Evolutionary conservation across 2,329 filamentous ascomycete genomes (phyloP).

Genomic region (Aciculosporium take): DNA sequence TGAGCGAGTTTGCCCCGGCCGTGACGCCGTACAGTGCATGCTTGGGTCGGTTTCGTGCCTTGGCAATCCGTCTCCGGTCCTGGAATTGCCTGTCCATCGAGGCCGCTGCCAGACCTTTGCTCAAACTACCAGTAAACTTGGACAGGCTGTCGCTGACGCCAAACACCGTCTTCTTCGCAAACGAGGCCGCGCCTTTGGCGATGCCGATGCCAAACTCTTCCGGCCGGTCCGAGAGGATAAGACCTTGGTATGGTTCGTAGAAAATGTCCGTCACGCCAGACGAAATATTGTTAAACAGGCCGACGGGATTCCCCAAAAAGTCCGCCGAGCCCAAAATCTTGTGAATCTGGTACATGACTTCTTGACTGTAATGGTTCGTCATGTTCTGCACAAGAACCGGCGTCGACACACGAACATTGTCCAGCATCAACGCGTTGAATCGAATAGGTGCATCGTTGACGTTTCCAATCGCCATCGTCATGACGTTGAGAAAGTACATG

Average conservation of each 20-base stretch:
- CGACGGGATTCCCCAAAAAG: constrained; percentile 93
- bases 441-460: constrained; percentile 94
- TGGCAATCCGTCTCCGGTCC: constrained; percentile 84
- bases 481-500: constrained; percentile 97
- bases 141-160: constrained; percentile 95
- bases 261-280: constrained; percentile 97
- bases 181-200: constrained; percentile 89
- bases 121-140: constrained; percentile 93
- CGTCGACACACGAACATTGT: constrained; percentile 86
- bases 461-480: constrained; percentile 98
- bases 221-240: constrained; percentile 89
- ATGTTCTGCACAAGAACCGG: constrained; percentile 74
- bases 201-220: constrained; percentile 92
- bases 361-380: constrained; percentile 90
- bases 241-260: constrained; percentile 95
- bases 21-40: constrained; percentile 95
- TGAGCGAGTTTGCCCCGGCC: constrained; percentile 86
- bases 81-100: constrained; percentile 98
- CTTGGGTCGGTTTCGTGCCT: constrained; percentile 86
- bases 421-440: constrained; percentile 83
- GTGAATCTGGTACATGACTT: constrained; percentile 90
- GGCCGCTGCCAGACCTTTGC: constrained; percentile 87
- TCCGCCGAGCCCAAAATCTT: constrained; percentile 95
- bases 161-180: constrained; percentile 97
- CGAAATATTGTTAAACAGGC: constrained; percentile 94